A percentile compares a stretch with the other conserved stretches of the same genome.
Evolutionary conservation across 2,329 filamentous ascomycete genomes (phyloP).

Genomic region (Claviceps sp.): DNA sequence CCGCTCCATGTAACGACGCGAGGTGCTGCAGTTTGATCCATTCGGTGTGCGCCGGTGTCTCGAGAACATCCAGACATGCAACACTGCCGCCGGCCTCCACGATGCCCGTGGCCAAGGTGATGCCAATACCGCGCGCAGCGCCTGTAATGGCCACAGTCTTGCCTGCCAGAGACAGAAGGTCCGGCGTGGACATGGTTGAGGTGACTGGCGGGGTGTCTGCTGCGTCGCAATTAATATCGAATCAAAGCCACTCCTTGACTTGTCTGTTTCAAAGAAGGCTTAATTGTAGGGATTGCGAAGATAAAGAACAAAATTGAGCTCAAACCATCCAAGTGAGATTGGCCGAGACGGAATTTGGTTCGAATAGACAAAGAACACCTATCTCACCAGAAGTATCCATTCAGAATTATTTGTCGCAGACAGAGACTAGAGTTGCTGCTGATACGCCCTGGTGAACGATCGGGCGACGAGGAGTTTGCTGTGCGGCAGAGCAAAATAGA

Average conservation of each 20-base stretch:
- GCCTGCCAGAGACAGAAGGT: slow-evolving; percentile 31
- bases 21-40: slow-evolving; percentile 29
- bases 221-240: background rate
- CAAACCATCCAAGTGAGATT: background rate
- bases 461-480: no score
- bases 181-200: slow-evolving; percentile 9
- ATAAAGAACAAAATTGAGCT: background rate
- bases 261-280: no score
- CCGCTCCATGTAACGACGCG: slow-evolving; percentile 20
- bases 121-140: slow-evolving; percentile 35
- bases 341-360: background rate
- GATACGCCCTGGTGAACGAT: no score
- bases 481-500: no score
- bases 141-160: slow-evolving; percentile 36
- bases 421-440: background rate
- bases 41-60: slow-evolving; percentile 22
- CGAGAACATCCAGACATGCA: slow-evolving; percentile 32
- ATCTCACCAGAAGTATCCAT: background rate
- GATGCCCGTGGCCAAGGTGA: slow-evolving; percentile 33
- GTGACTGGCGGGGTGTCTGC: background rate
- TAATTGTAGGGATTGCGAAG: no score
- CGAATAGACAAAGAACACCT: background rate
- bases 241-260: background rate
- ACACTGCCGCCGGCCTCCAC: slow-evolving; percentile 36
- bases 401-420: background rate